Conservation (phyloP, 306 rosid genomes). For the Acacia confusa region DNA sequence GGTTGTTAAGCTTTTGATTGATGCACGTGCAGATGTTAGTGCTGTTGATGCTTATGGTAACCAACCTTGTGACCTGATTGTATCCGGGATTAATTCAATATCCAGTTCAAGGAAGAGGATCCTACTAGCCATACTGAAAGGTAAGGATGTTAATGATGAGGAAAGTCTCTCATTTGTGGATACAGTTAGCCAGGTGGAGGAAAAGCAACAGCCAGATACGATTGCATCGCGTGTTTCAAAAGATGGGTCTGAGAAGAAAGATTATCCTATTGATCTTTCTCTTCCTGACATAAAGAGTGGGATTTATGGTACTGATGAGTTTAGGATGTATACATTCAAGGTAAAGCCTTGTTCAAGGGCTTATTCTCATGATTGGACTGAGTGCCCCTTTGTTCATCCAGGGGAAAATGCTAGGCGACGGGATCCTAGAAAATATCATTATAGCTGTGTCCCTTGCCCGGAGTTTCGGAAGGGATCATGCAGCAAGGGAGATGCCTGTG, state of each 20-base stretch:
- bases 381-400: conserved; percentile 91
- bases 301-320: conserved; percentile 82
- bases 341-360: conserved; percentile 95
- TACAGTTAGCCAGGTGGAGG: conserved; percentile 32
- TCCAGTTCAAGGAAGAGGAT: conserved; percentile 47
- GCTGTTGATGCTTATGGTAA: conserved; percentile 63
- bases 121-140: conserved; percentile 49
- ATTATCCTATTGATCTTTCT: conserved; percentile 73
- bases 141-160: conserved; percentile 34
- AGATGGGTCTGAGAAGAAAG: conserved; percentile 64
- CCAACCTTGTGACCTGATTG: conserved; percentile 51
- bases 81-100: conserved; percentile 17
- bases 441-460: conserved; percentile 89
- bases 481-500: conserved; percentile 79
- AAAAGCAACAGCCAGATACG: conserved; percentile 36
- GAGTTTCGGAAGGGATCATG: conserved; percentile 82
- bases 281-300: conserved; percentile 87
- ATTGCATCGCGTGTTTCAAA: conserved; percentile 32
- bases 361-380: conserved; percentile 94
- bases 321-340: conserved; percentile 83
- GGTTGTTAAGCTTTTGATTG: conserved; percentile 67
- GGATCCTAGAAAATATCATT: conserved; percentile 72
- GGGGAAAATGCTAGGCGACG: conserved; percentile 95
- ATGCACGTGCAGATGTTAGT: conserved; percentile 59
- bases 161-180: conserved; percentile 32